Evolutionary conservation across 306 rosid species (phyloP), one percentile per base, ranked within the genome.

Genomic region (Ochetophila trinervis): DNA sequence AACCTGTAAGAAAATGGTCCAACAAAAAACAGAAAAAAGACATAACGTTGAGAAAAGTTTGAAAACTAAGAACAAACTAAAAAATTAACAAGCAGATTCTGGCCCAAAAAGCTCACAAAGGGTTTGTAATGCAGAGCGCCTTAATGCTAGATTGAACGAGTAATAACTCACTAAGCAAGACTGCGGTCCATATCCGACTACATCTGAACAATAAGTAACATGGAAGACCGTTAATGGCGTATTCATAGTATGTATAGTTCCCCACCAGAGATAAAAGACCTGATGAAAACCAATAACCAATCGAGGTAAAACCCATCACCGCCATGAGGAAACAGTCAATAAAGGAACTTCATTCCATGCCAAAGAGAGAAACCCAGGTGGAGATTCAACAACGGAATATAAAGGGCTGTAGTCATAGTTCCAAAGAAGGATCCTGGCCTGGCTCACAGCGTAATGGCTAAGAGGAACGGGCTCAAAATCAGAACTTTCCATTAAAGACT

Each of bases 241-340:
- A 75, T 80, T 68, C 85, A 85, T 70, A 75, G 68, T 64, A 69
- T 66, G 36, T 32, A 49, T 57, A 68, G 81, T 77, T 87, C 86
- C 88, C 77, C 77, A 27, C 77, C 91, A 81, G 91, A 79, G 84
- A 79, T 71, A 79, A 89, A 87, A 69, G 74, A 83, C 87, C 87
- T 84, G 88, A 89, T 76, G 75, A 83, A 81, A 79, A 77, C 84
- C 78, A 72, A 49, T 67, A 34, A 62, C 76, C 44, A 57, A 17
- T 60, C 20, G 49, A 44, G 3, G 37, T 30, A 20, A 59, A 63
- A 57, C 2, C 66, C 67, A 68, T 84, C 76, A 93, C 73, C 87
- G 97, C 98, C 98, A 93, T 0, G 97, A 87, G 37, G 98, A 93
- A 57, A 93, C 87, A 40, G 95, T 93, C 70, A 93, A 71, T 0